phyloP scores from a whole-genome alignment of 768 basidiomycete genomes.

The Gyrodon lividus region DNA sequence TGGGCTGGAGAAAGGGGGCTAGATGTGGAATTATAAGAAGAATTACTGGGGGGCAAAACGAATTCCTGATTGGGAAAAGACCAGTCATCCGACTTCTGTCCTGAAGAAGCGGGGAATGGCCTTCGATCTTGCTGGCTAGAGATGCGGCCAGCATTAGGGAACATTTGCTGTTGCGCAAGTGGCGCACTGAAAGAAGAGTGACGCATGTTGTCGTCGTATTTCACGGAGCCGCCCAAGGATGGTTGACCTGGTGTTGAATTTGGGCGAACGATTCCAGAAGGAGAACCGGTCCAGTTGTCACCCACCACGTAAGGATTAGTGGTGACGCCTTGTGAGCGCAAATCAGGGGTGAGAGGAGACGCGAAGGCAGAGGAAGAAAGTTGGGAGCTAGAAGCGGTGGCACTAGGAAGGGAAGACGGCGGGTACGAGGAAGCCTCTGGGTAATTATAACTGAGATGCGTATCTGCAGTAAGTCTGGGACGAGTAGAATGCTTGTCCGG shows the following conservation, averaged over 20 bases:
- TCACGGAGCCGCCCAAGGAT: conserved; percentile 48
- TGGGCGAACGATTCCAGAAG: conserved; percentile 64
- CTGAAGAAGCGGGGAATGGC: conserved; percentile 39
- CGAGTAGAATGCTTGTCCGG: conserved; percentile 40
- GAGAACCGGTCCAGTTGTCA: conserved; percentile 54
- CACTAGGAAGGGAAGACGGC: conserved; percentile 49
- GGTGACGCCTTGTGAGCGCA: conserved; percentile 44
- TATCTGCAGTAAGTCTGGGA: conserved; percentile 50
- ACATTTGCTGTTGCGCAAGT: conserved; percentile 61
- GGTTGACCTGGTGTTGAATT: conserved; percentile 63
- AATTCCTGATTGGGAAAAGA: conserved; percentile 62
- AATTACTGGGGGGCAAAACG: conserved; percentile 37
- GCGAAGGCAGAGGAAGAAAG: conserved; percentile 48
- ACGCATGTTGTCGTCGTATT: conserved; percentile 71
- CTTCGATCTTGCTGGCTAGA: conserved; percentile 69
- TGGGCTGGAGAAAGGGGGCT: conserved; percentile 47
- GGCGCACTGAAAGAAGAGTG: conserved; percentile 65
- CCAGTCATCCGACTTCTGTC: conserved; percentile 70
- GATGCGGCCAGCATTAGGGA: conserved; percentile 66
- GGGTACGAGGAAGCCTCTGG: conserved; percentile 47
- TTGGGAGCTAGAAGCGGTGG: conserved; percentile 50
- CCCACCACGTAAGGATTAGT: conserved; percentile 44
- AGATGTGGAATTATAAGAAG: conserved; percentile 25
- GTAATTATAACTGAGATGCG: conserved; percentile 43
- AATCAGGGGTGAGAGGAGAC: conserved; percentile 47